Conservation (phyloP, 805 yeast genomes). For the Saturnispora galanensis region DNA sequence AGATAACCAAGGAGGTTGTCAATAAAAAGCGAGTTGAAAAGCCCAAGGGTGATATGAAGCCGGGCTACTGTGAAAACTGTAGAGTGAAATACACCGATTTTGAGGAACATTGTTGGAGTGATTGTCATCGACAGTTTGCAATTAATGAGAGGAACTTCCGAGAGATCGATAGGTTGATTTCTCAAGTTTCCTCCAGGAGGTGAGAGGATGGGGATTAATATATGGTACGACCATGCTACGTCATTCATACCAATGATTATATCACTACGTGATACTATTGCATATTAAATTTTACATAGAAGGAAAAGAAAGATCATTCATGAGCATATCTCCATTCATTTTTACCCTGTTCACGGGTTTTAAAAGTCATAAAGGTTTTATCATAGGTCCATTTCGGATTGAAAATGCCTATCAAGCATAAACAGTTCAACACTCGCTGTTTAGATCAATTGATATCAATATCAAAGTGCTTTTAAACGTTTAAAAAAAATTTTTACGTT, state of each 20-base stretch:
- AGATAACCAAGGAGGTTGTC: slow-evolving; percentile 6
- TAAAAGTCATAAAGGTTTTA: too few relatives aligned
- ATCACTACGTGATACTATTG: too few relatives aligned
- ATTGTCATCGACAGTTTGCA: slow-evolving; percentile 74
- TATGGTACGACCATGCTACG: too few relatives aligned
- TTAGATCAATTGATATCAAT: too few relatives aligned
- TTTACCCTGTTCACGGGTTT: too few relatives aligned
- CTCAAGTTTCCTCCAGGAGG: slow-evolving; percentile 27
- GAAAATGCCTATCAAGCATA: too few relatives aligned
- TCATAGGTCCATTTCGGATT: too few relatives aligned
- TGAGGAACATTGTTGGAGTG: slow-evolving; percentile 61
- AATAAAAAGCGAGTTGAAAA: slow-evolving; percentile 9
- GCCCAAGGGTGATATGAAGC: slow-evolving; percentile 21
- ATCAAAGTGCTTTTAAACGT: neutral
- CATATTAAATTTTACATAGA: too few relatives aligned
- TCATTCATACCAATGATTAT: too few relatives aligned
- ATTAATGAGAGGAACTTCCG: slow-evolving; percentile 57
- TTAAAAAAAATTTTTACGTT: neutral
- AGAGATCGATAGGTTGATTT: slow-evolving; percentile 67
- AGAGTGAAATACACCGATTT: slow-evolving; percentile 72
- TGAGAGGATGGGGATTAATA: neutral
- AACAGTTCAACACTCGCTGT: too few relatives aligned
- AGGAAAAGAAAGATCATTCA: too few relatives aligned
- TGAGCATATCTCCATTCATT: too few relatives aligned
- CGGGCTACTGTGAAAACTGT: slow-evolving; percentile 95